These are phyloP conservation scores for Ophiostoma montium DNA, from an alignment of 2,329 filamentous ascomycete species.

Conservation along the genomic window DNA sequence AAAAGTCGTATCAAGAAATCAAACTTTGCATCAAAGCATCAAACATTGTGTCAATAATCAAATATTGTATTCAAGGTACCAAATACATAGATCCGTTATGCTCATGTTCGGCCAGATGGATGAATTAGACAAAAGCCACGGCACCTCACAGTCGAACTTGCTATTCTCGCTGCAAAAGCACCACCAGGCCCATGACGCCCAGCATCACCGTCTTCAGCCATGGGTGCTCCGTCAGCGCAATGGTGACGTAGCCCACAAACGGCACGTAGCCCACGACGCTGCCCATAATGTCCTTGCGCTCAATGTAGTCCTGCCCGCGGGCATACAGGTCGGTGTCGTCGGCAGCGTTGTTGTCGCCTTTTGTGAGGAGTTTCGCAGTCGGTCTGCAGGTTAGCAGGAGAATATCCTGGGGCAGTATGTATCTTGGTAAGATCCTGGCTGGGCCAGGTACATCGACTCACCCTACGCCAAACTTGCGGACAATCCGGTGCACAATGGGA, in stretches of 20 bases:
- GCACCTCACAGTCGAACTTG: too few species aligned
- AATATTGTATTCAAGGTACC: too few species aligned
- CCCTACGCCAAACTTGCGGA: conserved; percentile 56
- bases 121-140: too few species aligned
- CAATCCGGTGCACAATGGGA: conserved; percentile 87
- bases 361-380: conserved; percentile 68
- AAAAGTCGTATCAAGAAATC: too few species aligned
- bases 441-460: conserved; percentile 24
- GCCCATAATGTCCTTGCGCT: conserved; percentile 80
- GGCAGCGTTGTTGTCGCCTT: conserved; percentile 90
- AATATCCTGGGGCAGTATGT: background rate
- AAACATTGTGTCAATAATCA: too few species aligned
- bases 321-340: conserved; percentile 84
- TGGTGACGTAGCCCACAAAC: conserved; percentile 93
- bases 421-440: background rate
- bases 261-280: conserved; percentile 82
- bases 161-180: conserved; percentile 80
- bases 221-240: conserved; percentile 85
- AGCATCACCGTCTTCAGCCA: conserved; percentile 95
- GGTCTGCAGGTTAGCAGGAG: conserved; percentile 22
- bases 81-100: too few species aligned
- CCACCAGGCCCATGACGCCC: conserved; percentile 86
- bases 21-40: too few species aligned
- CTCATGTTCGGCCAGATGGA: too few species aligned
- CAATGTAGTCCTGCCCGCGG: conserved; percentile 70